Evolutionary conservation across 2,329 filamentous ascomycete species (phyloP).

Genomic region (Aspergillus sp.): DNA sequence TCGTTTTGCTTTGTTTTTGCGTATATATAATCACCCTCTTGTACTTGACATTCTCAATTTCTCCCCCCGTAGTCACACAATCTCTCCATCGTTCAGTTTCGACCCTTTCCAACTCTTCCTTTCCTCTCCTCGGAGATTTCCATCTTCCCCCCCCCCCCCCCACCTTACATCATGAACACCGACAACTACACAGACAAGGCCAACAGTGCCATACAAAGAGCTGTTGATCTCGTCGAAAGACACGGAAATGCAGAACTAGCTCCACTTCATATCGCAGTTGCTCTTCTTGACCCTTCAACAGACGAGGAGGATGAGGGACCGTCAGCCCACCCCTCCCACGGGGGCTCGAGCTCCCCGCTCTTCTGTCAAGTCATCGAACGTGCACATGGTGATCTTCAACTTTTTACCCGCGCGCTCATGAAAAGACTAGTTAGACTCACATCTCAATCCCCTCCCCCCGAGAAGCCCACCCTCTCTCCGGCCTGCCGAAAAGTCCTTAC

Average conservation of each 20-base stretch:
- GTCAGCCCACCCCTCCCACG: conserved; percentile 62
- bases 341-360: conserved; percentile 66
- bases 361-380: conserved; percentile 94
- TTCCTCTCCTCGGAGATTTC: neutral
- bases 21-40: neutral
- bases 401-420: conserved; percentile 85
- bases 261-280: conserved; percentile 79
- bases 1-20: neutral
- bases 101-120: neutral
- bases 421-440: conserved; percentile 87
- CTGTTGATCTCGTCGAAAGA: conserved; percentile 82
- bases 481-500: conserved; percentile 79
- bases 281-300: conserved; percentile 46
- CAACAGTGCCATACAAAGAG: conserved; percentile 84
- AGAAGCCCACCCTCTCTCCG: conserved; percentile 79
- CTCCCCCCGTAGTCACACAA: neutral
- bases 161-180: conserved; percentile 36
- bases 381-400: conserved; percentile 87
- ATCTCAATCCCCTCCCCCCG: conserved; percentile 91
- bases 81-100: neutral
- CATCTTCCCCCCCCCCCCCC: conserved; percentile 5
- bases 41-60: neutral
- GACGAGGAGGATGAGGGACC: conserved; percentile 65
- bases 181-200: conserved; percentile 87
- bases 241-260: conserved; percentile 89